phyloP scores from a whole-genome alignment of 805 yeast genomes.

The Ogataea haglerorum region DNA sequence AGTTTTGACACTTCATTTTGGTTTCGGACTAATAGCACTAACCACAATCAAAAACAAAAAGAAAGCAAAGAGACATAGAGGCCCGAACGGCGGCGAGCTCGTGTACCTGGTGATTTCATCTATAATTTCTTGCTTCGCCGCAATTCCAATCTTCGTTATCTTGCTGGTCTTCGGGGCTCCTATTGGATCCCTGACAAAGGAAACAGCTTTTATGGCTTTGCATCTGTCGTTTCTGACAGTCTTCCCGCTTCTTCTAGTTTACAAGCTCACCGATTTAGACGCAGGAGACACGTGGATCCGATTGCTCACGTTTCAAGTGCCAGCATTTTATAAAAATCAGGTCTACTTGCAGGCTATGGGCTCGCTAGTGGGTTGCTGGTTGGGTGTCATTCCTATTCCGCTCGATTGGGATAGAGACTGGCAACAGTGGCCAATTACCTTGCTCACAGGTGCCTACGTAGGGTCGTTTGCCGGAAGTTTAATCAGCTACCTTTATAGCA shows the following conservation, averaged over 20 bases:
- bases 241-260: constrained; percentile 60
- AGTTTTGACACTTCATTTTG: constrained; percentile 34
- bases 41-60: constrained; percentile 30
- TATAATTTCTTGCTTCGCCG: constrained; percentile 33
- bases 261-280: constrained; percentile 39
- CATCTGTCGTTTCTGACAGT: constrained; percentile 60
- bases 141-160: constrained; percentile 37
- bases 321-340: constrained; percentile 28
- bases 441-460: constrained; percentile 69
- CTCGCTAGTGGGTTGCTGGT: constrained; percentile 71
- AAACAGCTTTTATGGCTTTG: constrained; percentile 57
- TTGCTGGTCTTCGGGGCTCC: constrained; percentile 82
- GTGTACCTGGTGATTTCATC: constrained; percentile 31
- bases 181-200: constrained; percentile 44
- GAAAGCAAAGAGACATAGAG: constrained; percentile 11
- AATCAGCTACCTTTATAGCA: constrained; percentile 16
- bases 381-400: constrained; percentile 91
- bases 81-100: constrained; percentile 19
- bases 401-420: constrained; percentile 97
- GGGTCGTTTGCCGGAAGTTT: constrained; percentile 64
- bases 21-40: constrained; percentile 34
- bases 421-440: constrained; percentile 95
- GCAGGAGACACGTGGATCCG: constrained; percentile 26
- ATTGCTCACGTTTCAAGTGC: constrained; percentile 31
- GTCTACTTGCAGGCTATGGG: constrained; percentile 41